phyloP scores from a whole-genome alignment of 768 basidiomycete genomes.

The Sporobolomyces pararoseus region DNA sequence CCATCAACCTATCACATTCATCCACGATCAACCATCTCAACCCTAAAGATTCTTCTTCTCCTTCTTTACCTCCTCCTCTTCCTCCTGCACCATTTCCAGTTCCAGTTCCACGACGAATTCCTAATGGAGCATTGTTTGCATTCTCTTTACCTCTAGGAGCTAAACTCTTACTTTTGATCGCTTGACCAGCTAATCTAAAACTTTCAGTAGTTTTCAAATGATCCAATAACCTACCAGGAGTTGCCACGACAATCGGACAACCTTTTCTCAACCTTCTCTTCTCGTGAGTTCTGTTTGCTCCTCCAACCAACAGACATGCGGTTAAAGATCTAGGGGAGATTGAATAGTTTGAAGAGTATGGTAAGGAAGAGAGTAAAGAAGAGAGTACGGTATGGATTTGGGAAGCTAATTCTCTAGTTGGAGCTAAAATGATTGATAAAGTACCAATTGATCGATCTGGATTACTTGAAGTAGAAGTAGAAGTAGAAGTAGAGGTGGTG shows the following conservation, averaged over 20 bases:
- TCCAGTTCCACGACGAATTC: constrained; percentile 56
- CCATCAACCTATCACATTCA: constrained; percentile 96
- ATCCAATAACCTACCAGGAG: constrained; percentile 90
- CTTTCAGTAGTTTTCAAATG: constrained; percentile 93
- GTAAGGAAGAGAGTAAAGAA: constrained; percentile 67
- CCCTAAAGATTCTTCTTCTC: constrained; percentile 5
- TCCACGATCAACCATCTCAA: constrained; percentile 88
- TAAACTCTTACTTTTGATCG: not conserved
- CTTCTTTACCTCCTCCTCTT: not conserved
- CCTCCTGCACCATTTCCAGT: constrained; percentile 52
- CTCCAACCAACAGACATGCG: constrained; percentile 86
- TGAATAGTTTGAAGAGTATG: constrained; percentile 56
- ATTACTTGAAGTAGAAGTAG: constrained; percentile 46
- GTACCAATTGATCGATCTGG: constrained; percentile 94
- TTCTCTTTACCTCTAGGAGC: constrained; percentile 25
- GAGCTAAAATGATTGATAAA: constrained; percentile 86
- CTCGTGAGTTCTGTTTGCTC: constrained; percentile 89
- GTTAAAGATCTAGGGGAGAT: constrained; percentile 75
- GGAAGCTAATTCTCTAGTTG: constrained; percentile 90
- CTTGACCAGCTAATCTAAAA: constrained; percentile 65
- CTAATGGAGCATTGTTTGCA: constrained; percentile 33
- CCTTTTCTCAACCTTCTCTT: constrained; percentile 93
- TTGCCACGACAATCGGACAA: constrained; percentile 87
- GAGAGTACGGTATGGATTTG: constrained; percentile 96
- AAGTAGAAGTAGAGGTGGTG: constrained; percentile 59